Evolutionary conservation across 2,329 filamentous ascomycete genomes (phyloP), one percentile per base, ranked within the genome.

Genomic region (Pseudocercospora cruenta): DNA sequence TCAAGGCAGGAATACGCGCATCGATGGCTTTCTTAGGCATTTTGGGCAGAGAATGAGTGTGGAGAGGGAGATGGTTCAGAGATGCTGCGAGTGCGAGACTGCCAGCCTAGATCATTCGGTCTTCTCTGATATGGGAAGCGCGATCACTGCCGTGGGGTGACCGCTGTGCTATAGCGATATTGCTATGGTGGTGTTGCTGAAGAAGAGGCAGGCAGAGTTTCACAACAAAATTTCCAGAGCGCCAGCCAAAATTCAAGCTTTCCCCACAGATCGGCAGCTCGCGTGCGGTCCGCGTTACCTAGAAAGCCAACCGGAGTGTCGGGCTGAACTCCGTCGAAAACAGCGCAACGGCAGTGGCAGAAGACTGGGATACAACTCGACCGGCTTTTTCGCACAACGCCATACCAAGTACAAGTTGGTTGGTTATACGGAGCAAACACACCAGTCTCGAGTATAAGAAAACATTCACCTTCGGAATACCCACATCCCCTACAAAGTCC

Each of bases 1-100:
- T 94, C 74, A 97, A 88, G 79, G 93, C 90, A 67, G 91, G 91
- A 75, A 97, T 96, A 80, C 93, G 91, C 82, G 91, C 91, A 81
- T 97, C 93, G 77, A 82, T 80, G 43, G 79, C 80, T 77, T 89
- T 89, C 77, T 87, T 87, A 77, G 85, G 82, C 87, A 88, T 88
- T 60, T 62, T 73, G 33, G 19, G 33, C 24, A 24, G 21, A 21
- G 53, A 55, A 31, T 24, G 24, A n/a, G 39, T 2, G 21, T 19
- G 16, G 10, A 22, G 53, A 55, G 24, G 33, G 31, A 43, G 55
- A 58, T 58, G 55, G 28, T 58, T 58, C 55, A 58, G 55, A 58
- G 55, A 58, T 58, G 55, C 55, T 58, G 31, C 55, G n/a, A 39
- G 55, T 39, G 24, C 19, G 21, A 43, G 55, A 58, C 31, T 7